These are phyloP conservation scores for Boletus subparvulus DNA, from an alignment of 768 basidiomycete genomes.

Conservation along the genomic window DNA sequence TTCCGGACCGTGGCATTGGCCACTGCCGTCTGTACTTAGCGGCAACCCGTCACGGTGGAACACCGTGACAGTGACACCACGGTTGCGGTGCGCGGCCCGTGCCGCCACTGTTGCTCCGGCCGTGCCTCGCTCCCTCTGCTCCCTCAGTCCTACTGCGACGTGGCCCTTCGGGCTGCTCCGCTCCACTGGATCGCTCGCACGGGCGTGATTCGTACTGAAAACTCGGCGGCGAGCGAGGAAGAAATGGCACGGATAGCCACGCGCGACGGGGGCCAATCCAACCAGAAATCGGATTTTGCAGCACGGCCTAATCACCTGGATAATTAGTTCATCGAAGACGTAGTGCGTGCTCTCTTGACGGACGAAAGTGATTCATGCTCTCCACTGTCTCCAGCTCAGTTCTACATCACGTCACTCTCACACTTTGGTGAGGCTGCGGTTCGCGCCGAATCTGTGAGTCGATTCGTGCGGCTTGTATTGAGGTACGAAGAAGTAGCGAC, in stretches of 20 bases:
- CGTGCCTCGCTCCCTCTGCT: too few species aligned
- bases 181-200: too few species aligned
- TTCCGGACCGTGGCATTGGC: too few species aligned
- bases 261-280: conserved; percentile 39
- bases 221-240: conserved; percentile 63
- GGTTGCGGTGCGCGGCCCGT: too few species aligned
- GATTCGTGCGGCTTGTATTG: conserved; percentile 88
- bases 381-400: conserved; percentile 51
- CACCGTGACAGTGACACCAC: too few species aligned
- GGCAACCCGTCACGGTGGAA: too few species aligned
- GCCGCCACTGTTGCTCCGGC: too few species aligned
- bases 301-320: conserved; percentile 67
- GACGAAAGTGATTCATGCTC: background rate
- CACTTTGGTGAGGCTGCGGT: conserved; percentile 90
- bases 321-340: conserved; percentile 91
- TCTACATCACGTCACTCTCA: conserved; percentile 61
- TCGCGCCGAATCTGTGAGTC: conserved; percentile 78
- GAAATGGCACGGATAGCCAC: conserved; percentile 54
- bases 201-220: conserved; percentile 35
- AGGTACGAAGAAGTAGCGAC: conserved; percentile 83
- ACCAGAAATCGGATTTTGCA: conserved; percentile 50
- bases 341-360: conserved; percentile 39
- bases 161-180: too few species aligned
- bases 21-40: too few species aligned
- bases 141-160: too few species aligned